These are phyloP conservation scores for Botrytis pseudocinerea DNA, from an alignment of 2,329 filamentous ascomycete genomes.

Conservation along the genomic window DNA sequence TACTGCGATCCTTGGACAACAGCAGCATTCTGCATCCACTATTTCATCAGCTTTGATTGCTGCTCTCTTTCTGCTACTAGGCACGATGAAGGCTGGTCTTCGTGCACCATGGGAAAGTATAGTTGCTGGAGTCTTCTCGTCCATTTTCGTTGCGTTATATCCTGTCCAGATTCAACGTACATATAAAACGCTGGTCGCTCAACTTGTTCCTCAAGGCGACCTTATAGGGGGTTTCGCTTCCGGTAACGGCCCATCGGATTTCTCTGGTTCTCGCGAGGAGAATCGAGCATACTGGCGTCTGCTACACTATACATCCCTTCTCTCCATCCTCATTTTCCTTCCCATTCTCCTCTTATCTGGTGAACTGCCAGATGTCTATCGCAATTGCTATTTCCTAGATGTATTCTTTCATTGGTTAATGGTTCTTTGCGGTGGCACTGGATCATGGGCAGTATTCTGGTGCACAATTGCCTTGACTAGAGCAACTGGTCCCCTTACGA, in stretches of 20 bases:
- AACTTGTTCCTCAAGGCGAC: constrained; percentile 47
- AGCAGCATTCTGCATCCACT: constrained; percentile 49
- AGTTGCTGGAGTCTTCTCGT: constrained; percentile 53
- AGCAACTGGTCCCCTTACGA: constrained; percentile 51
- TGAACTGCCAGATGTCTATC: constrained; percentile 49
- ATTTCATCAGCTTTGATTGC: constrained; percentile 53
- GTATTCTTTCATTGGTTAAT: constrained; percentile 58
- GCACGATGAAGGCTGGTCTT: constrained; percentile 39
- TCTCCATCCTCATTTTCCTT: constrained; percentile 50
- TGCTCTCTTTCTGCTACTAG: constrained; percentile 50
- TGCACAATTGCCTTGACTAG: constrained; percentile 51
- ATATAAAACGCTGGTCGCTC: constrained; percentile 49
- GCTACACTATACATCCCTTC: constrained; percentile 52
- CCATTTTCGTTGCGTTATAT: constrained; percentile 52
- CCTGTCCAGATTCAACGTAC: constrained; percentile 52
- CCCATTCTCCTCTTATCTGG: constrained; percentile 53
- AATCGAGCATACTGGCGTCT: constrained; percentile 53
- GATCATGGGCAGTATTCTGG: constrained; percentile 50
- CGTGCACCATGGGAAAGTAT: constrained; percentile 54
- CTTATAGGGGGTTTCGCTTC: constrained; percentile 43
- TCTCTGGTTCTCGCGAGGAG: constrained; percentile 46
- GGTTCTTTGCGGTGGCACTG: constrained; percentile 50
- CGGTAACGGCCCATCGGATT: constrained; percentile 30
- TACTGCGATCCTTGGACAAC: constrained; percentile 48
- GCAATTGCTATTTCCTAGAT: constrained; percentile 56